These are phyloP conservation scores for Saturnispora besseyi DNA, from an alignment of 805 yeast genomes.

Conservation along the genomic window DNA sequence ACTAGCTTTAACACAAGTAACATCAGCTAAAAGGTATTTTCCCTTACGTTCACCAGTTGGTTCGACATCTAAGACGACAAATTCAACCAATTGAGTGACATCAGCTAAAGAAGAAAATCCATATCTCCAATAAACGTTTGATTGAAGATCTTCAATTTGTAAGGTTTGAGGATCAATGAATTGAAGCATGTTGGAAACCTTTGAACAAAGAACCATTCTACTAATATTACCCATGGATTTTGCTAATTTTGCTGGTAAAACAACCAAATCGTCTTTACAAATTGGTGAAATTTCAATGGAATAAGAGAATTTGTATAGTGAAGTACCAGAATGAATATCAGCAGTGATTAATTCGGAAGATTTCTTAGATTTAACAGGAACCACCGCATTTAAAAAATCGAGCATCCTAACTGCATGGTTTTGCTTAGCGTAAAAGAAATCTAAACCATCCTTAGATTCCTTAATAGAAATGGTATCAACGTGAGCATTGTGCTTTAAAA, in stretches of 20 bases:
- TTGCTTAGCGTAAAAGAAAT: constrained; percentile 80
- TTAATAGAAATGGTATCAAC: constrained; percentile 87
- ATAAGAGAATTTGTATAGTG: constrained; percentile 82
- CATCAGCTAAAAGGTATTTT: constrained; percentile 76
- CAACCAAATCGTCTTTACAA: constrained; percentile 93
- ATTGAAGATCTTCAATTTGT: constrained; percentile 64
- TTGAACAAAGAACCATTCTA: constrained; percentile 75
- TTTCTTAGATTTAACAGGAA: constrained; percentile 73
- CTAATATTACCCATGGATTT: constrained; percentile 74
- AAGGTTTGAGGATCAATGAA: constrained; percentile 79
- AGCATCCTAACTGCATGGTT: constrained; percentile 92
- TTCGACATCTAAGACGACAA: constrained; percentile 87
- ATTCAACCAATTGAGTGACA: constrained; percentile 70
- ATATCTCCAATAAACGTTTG: constrained; percentile 69
- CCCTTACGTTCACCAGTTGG: constrained; percentile 77
- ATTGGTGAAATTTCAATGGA: constrained; percentile 93
- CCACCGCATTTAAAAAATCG: constrained; percentile 77
- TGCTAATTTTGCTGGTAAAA: constrained; percentile 82
- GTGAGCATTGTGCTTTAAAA: constrained; percentile 87
- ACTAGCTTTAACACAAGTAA: constrained; percentile 79
- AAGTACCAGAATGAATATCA: constrained; percentile 85
- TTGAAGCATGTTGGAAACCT: constrained; percentile 74
- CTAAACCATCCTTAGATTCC: constrained; percentile 90
- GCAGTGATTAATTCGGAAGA: constrained; percentile 87
- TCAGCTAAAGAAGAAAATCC: constrained; percentile 76